Conservation (phyloP, 2,329 filamentous ascomycete genomes). For the Cladophialophora chaetospira region DNA sequence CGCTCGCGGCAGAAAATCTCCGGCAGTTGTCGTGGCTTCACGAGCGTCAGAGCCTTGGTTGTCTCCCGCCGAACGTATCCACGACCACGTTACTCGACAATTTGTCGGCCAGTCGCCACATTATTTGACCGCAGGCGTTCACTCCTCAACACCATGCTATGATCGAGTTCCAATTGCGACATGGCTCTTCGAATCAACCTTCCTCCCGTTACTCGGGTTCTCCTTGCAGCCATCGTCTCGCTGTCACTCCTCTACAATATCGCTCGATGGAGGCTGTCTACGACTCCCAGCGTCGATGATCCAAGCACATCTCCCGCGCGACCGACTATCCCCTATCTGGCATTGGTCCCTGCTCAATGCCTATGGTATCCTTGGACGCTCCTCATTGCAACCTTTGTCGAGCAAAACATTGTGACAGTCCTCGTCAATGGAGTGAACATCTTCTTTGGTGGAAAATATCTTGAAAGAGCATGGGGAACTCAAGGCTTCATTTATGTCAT, state of each 20-base stretch:
- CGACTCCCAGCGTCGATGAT: slow-evolving; percentile 40
- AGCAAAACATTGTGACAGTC: slow-evolving; percentile 89
- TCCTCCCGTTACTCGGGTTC: slow-evolving; percentile 82
- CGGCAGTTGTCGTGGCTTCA: neutral
- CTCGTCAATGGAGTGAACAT: slow-evolving; percentile 74
- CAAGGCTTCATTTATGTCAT: slow-evolving; percentile 90
- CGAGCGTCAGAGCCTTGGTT: too few species aligned
- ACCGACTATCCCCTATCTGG: slow-evolving; percentile 81
- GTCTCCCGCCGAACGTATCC: too few species aligned
- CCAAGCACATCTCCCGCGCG: slow-evolving; percentile 47
- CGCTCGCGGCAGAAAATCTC: neutral
- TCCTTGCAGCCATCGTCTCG: slow-evolving; percentile 72
- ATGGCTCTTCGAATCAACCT: slow-evolving; percentile 87
- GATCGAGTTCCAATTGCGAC: slow-evolving; percentile 6
- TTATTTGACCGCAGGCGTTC: neutral
- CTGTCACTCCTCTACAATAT: slow-evolving; percentile 80
- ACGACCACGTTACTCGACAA: too few species aligned
- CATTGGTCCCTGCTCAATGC: slow-evolving; percentile 79
- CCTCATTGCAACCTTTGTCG: slow-evolving; percentile 80
- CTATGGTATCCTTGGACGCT: slow-evolving; percentile 93
- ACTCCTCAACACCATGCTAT: slow-evolving; percentile 3
- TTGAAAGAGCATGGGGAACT: slow-evolving; percentile 94
- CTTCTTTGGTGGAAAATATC: slow-evolving; percentile 89
- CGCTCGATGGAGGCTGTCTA: slow-evolving; percentile 57
- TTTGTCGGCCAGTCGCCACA: neutral